Evolutionary conservation across 176 grass and related monocot genomes (phyloP).

Genomic region (Triticum monococcum): DNA sequence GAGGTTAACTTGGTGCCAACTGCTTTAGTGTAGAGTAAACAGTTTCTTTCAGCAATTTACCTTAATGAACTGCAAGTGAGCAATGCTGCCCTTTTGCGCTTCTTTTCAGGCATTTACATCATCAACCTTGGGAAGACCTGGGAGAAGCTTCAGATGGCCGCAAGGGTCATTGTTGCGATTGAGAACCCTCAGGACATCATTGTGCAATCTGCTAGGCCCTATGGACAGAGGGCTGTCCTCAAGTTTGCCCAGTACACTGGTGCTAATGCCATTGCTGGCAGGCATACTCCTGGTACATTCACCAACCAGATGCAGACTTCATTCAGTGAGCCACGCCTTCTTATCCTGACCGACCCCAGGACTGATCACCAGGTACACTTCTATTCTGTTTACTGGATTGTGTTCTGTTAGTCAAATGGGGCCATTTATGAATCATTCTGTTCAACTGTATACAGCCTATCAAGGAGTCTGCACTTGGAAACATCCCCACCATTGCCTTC

Average conservation of each 20-base stretch:
- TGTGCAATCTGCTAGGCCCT: constrained; percentile 87
- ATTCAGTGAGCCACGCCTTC: constrained; percentile 88
- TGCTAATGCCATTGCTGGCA: constrained; percentile 79
- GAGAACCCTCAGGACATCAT: constrained; percentile 93
- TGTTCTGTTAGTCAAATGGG: background rate
- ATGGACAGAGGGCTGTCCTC: constrained; percentile 84
- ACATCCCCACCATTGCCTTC: constrained; percentile 91
- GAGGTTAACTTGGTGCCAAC: background rate
- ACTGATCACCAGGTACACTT: constrained; percentile 80
- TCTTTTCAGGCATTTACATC: constrained; percentile 66
- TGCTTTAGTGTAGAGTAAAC: background rate
- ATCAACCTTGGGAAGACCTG: constrained; percentile 86
- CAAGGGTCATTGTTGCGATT: constrained; percentile 76
- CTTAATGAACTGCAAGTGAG: background rate
- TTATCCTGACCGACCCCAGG: constrained; percentile 90
- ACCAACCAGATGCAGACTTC: constrained; percentile 90
- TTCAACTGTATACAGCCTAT: constrained; percentile 59
- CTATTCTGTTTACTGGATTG: background rate
- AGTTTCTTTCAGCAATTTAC: background rate
- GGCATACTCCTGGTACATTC: constrained; percentile 96
- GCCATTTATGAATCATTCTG: background rate
- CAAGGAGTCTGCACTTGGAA: constrained; percentile 90
- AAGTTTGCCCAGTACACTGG: constrained; percentile 96
- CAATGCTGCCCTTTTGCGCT: background rate
- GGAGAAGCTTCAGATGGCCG: constrained; percentile 86